Evolutionary conservation across 2,329 filamentous ascomycete genomes (phyloP).

Genomic region (Penicillium glabrum): DNA sequence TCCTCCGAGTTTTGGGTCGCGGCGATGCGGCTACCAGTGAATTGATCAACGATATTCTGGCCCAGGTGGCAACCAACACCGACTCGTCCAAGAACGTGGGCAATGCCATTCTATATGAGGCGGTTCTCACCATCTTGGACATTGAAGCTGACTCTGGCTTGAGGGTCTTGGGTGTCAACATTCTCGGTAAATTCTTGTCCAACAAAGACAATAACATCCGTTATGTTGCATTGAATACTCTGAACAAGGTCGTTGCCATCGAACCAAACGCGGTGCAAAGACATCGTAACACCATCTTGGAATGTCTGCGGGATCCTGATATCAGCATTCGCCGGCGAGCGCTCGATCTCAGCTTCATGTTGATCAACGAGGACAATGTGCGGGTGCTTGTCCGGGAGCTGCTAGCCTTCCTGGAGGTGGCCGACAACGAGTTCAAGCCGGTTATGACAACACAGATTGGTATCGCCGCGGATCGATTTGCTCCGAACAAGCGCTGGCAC

Average conservation of each 20-base stretch:
- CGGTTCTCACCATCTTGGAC: constrained; percentile 93
- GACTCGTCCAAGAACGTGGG: constrained; percentile 98
- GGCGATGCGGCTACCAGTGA: constrained; percentile 88
- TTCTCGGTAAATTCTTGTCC: constrained; percentile 95
- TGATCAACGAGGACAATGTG: constrained; percentile 97
- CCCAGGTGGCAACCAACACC: constrained; percentile 96
- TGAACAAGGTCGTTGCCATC: constrained; percentile 97
- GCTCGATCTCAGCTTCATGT: constrained; percentile 94
- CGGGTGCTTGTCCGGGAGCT: constrained; percentile 90
- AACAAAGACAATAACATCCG: constrained; percentile 99
- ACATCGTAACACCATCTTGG: constrained; percentile 94
- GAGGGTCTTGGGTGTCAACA: constrained; percentile 93
- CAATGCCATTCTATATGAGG: constrained; percentile 96
- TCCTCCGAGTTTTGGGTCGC: constrained; percentile 81
- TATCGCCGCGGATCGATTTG: constrained; percentile 91
- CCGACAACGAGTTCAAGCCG: constrained; percentile 98
- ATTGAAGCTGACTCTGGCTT: constrained; percentile 97
- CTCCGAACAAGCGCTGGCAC: constrained; percentile 97
- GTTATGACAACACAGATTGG: constrained; percentile 98
- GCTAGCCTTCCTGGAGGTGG: constrained; percentile 91
- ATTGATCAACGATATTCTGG: constrained; percentile 97
- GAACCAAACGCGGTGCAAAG: constrained; percentile 97
- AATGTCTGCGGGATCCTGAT: constrained; percentile 93
- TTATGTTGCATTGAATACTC: constrained; percentile 94
- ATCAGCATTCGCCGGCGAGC: constrained; percentile 95